Conservation (phyloP, 257 asterid species). For the Verbena officinalis region DNA sequence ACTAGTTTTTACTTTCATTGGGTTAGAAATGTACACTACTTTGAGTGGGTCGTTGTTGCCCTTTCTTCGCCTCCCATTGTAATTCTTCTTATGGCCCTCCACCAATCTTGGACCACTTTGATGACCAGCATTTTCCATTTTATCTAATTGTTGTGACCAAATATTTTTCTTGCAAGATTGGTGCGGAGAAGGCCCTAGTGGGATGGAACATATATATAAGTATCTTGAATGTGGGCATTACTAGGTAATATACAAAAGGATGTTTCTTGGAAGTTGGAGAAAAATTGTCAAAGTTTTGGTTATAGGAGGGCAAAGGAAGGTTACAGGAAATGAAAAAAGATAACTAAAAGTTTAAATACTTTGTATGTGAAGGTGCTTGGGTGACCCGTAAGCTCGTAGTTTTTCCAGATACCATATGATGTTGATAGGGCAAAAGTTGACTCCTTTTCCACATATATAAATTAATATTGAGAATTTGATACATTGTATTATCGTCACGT, state of each 20-base stretch:
- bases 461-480: not conserved
- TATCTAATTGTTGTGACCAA: too few relatives aligned
- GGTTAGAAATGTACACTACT: slow-evolving; percentile 83
- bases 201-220: slow-evolving; percentile 32
- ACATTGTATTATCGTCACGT: slow-evolving; percentile 32
- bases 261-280: slow-evolving; percentile 55
- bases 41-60: slow-evolving; percentile 37
- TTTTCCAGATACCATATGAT: slow-evolving; percentile 19
- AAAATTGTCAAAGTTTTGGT: slow-evolving; percentile 4
- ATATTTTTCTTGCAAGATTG: not conserved
- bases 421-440: slow-evolving; percentile 14
- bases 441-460: not conserved
- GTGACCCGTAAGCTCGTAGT: slow-evolving; percentile 38
- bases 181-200: not conserved
- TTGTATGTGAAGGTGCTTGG: slow-evolving; percentile 30
- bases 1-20: slow-evolving; percentile 82
- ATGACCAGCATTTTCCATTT: slow-evolving; percentile 19
- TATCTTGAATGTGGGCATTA: slow-evolving; percentile 17
- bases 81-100: slow-evolving; percentile 30
- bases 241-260: slow-evolving; percentile 21
- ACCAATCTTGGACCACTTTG: slow-evolving; percentile 12
- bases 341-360: slow-evolving; percentile 28
- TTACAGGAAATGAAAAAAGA: slow-evolving; percentile 39
- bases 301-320: slow-evolving; percentile 45
- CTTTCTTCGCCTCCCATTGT: slow-evolving; percentile 32